Evolutionary conservation across 2,329 filamentous ascomycete genomes (phyloP).

Genomic region (Venturia carpophila): DNA sequence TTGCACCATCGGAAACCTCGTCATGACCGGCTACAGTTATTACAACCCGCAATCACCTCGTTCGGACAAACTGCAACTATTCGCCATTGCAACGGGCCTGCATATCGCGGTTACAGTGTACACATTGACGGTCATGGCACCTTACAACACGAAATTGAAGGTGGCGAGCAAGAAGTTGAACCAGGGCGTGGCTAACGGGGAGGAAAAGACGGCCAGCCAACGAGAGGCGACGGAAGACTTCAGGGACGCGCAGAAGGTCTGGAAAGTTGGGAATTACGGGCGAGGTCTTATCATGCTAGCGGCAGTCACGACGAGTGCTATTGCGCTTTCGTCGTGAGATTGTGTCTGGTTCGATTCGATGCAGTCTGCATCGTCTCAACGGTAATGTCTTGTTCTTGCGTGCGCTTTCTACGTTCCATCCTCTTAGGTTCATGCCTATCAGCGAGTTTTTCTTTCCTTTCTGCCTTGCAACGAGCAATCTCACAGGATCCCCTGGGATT

Average conservation of each 20-base stretch:
- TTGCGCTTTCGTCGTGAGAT: neutral
- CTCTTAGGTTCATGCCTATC: no score
- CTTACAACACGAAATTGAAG: conserved; percentile 9
- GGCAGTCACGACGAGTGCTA: neutral
- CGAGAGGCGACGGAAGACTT: neutral
- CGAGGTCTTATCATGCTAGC: conserved; percentile 2
- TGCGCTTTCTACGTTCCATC: no score
- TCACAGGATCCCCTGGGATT: no score
- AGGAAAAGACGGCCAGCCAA: conserved; percentile 6
- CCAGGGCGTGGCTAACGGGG: conserved; percentile 1
- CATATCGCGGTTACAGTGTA: conserved; percentile 1
- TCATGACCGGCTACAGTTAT: conserved; percentile 8
- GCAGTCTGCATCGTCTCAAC: neutral
- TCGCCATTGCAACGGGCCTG: neutral
- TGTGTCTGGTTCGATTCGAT: neutral
- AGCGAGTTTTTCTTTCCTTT: no score
- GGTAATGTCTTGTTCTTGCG: neutral
- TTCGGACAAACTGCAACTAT: neutral
- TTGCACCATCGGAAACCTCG: conserved; percentile 8
- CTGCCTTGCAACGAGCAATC: no score
- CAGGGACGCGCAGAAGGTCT: conserved; percentile 9
- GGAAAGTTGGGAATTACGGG: conserved; percentile 7
- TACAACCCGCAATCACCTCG: conserved; percentile 10
- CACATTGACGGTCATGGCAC: conserved; percentile 13
- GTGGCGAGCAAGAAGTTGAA: conserved; percentile 3